A percentile compares a stretch with the other conserved stretches of the same genome.
Conservation (phyloP, 768 basidiomycete genomes). For the Hortiboletus campestris region DNA sequence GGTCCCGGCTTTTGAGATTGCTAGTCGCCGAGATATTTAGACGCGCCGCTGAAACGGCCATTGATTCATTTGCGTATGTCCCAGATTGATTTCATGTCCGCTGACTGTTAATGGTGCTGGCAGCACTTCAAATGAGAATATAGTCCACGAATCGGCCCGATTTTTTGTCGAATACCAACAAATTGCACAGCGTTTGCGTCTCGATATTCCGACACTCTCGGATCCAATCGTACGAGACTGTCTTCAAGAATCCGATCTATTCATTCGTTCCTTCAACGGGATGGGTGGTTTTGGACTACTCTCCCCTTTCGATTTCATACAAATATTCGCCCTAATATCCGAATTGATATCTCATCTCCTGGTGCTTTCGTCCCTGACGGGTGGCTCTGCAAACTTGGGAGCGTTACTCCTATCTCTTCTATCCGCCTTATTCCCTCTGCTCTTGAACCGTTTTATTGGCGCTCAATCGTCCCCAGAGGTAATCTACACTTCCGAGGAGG, state of each 20-base stretch:
- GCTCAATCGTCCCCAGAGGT: constrained; percentile 42
- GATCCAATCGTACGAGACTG: constrained; percentile 74
- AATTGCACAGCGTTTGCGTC: constrained; percentile 69
- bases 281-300: constrained; percentile 72
- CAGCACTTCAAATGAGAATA: constrained; percentile 67
- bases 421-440: constrained; percentile 58
- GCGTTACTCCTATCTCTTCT: constrained; percentile 59
- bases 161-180: constrained; percentile 78
- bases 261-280: constrained; percentile 77
- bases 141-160: constrained; percentile 71
- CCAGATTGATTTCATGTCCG: constrained; percentile 13
- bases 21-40: constrained; percentile 62
- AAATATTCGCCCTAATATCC: constrained; percentile 65
- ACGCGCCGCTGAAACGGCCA: constrained; percentile 57
- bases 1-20: constrained; percentile 59
- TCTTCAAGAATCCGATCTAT: constrained; percentile 83
- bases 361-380: constrained; percentile 64
- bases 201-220: constrained; percentile 76
- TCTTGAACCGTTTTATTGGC: constrained; percentile 51
- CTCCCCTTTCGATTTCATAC: constrained; percentile 77
- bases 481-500: constrained; percentile 52
- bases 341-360: constrained; percentile 73
- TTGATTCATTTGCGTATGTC: constrained; percentile 76
- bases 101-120: neutral
- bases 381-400: constrained; percentile 49